Evolutionary conservation across 2,329 filamentous ascomycete species (phyloP).

Genomic region (Trichoderma atroviride): DNA sequence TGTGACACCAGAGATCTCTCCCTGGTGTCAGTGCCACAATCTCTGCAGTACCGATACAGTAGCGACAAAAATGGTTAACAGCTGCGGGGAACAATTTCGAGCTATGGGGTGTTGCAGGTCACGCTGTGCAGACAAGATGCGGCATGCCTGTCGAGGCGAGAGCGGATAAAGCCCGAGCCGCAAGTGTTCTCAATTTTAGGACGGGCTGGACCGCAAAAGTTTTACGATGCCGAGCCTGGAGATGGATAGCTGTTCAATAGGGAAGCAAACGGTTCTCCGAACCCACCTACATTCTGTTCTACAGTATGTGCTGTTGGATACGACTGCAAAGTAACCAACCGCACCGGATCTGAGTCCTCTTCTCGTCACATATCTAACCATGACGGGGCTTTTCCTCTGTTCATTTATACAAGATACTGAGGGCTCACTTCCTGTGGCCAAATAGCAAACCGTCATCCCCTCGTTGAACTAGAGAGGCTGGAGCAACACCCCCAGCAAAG

Average conservation of each 20-base stretch:
- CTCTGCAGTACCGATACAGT: not conserved
- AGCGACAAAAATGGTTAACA: not conserved
- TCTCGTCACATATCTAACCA: not conserved
- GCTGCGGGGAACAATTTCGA: not conserved
- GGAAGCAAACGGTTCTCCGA: not conserved
- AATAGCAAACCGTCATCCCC: not conserved
- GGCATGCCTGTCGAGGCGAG: not conserved
- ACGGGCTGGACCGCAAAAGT: not conserved
- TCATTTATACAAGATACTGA: not conserved
- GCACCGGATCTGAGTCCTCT: not conserved
- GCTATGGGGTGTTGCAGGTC: not conserved
- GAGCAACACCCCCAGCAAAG: not conserved
- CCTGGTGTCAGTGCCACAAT: not conserved
- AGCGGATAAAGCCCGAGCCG: not conserved
- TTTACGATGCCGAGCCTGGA: not conserved
- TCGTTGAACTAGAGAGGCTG: not conserved
- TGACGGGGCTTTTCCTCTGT: not conserved
- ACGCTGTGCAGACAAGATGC: not conserved
- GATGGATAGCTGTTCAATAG: not conserved
- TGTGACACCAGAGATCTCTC: not conserved
- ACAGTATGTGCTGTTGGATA: not conserved
- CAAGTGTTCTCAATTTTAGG: not conserved
- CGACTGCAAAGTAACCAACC: not conserved
- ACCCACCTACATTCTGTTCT: not conserved
- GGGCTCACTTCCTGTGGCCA: not conserved